Base-by-base conservation (phyloP, 2,329 filamentous ascomycete genomes). In the Aspergillus novoparasiticus region DNA sequence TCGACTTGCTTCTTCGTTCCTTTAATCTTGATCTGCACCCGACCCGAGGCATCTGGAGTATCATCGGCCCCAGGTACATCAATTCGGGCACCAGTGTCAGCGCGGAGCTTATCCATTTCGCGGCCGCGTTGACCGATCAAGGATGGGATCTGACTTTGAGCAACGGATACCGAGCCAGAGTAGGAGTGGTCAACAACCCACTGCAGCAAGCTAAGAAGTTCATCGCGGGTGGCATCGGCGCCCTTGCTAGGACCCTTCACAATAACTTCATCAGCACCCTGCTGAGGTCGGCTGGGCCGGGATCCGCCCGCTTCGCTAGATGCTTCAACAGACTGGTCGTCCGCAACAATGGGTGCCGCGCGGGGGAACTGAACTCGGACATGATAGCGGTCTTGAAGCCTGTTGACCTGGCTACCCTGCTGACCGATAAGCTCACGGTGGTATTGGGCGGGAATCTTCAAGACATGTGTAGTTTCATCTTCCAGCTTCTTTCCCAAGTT, bases 341-440 rank as follows among this genome's bases (percentile, higher is more conserved):
- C 91, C 64, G 76, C 32, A 55, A 21, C 77, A 58, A 72, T 72
- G 57, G 74, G 71, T 48, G 77, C 80, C 56, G 85, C 82, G 75
- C 93, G 92, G 46, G 95, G 95, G 84, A 99, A 99, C 81, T 97
- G 94, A 71, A 99, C 95, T 66, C 94, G 89, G 48, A 99, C 95
- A 75, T 91, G 90, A 84, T 99, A 97, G 54, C 94, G 90, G 61
- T 90, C 92, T 80, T 99, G 94, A 28, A 99, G 86, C 69, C 92
- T 90, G 81, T 95, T 95, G 74, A 99, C 94, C 75, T 96, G 92
- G 73, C 85, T 87, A 64, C 95, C 95, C 72, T 92, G 90, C 23
- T 92, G 87, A 56, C 95, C 95, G 71, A 99, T 99, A 60, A 99
- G 85, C 76, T 97, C 94, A 64, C 93, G 88, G 80, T 99, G 95